Percentiles rank a stretch among this genome's conserved stretches.
phyloP scores from a whole-genome alignment of 2,329 filamentous ascomycete genomes.

The Hypoxylon rubiginosum region DNA sequence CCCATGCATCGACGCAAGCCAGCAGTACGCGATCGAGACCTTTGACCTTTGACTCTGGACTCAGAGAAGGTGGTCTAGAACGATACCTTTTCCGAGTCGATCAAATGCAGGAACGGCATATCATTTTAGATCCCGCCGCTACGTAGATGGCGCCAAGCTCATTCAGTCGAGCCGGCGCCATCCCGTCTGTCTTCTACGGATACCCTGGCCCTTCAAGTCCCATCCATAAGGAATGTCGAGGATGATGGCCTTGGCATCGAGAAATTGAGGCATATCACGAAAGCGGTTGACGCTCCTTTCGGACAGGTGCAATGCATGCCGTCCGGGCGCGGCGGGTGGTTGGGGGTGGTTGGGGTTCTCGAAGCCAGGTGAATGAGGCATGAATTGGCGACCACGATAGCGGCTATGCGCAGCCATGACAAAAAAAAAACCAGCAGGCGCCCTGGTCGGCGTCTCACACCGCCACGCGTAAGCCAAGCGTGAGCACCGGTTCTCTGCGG shows the following conservation, averaged over 20 bases:
- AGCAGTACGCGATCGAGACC: background rate
- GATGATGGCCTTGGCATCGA: background rate
- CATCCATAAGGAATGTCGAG: background rate
- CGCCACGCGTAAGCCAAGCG: background rate
- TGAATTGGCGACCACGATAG: background rate
- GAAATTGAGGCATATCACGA: background rate
- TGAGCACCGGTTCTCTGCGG: background rate
- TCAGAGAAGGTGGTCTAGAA: background rate
- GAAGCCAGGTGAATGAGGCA: background rate
- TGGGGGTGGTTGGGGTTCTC: too few species aligned
- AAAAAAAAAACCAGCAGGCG: background rate
- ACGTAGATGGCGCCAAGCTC: background rate
- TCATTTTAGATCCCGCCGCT: background rate
- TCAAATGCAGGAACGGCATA: background rate
- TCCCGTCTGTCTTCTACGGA: background rate
- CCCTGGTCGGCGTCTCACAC: slow-evolving; percentile 2
- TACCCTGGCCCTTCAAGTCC: background rate
- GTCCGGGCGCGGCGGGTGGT: background rate
- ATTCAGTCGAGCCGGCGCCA: too few species aligned
- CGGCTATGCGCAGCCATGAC: background rate
- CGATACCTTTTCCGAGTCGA: background rate
- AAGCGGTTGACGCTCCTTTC: background rate
- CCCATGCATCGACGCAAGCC: background rate
- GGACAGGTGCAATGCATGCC: background rate
- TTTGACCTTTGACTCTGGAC: background rate